These are phyloP conservation scores for Gamsiella multidivaricata DNA, from an alignment of 192 early-diverging fungal species.

Conservation along the genomic window DNA sequence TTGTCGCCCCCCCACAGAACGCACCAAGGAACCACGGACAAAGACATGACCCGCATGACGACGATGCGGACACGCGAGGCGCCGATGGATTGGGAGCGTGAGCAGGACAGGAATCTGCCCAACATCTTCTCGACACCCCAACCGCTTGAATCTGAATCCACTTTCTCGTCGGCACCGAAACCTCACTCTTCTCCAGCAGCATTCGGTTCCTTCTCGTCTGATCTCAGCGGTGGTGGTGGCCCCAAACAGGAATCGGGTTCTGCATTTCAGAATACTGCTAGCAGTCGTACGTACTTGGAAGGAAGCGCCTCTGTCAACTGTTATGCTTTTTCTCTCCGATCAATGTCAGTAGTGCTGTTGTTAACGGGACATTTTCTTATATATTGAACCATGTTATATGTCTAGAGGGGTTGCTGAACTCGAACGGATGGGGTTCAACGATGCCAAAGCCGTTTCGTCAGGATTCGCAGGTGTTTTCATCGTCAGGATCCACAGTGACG, in stretches of 20 bases:
- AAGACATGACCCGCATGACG: constrained; percentile 36
- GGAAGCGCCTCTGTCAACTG: too few relatives aligned
- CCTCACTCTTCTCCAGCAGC: not conserved
- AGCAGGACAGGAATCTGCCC: constrained; percentile 32
- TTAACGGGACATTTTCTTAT: too few relatives aligned
- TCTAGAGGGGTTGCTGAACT: not conserved
- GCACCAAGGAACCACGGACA: not conserved
- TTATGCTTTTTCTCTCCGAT: not conserved
- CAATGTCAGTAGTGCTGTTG: too few relatives aligned
- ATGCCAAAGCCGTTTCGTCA: constrained; percentile 21
- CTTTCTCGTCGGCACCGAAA: not conserved
- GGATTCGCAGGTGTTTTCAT: constrained; percentile 15
- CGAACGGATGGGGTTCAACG: not conserved
- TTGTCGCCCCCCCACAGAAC: not conserved
- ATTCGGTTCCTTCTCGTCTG: not conserved
- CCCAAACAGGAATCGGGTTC: constrained; percentile 22
- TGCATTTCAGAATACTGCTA: constrained; percentile 26
- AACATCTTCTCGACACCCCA: constrained; percentile 34
- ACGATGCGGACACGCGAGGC: constrained; percentile 39
- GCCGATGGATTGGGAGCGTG: constrained; percentile 52
- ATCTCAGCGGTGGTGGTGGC: not conserved
- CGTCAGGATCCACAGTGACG: not conserved
- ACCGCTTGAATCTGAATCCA: constrained; percentile 1
- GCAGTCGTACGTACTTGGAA: constrained; percentile 19
- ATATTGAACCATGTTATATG: too few relatives aligned